phyloP scores from a whole-genome alignment of 2,329 filamentous ascomycete genomes.

The Magnaporthales sp. region DNA sequence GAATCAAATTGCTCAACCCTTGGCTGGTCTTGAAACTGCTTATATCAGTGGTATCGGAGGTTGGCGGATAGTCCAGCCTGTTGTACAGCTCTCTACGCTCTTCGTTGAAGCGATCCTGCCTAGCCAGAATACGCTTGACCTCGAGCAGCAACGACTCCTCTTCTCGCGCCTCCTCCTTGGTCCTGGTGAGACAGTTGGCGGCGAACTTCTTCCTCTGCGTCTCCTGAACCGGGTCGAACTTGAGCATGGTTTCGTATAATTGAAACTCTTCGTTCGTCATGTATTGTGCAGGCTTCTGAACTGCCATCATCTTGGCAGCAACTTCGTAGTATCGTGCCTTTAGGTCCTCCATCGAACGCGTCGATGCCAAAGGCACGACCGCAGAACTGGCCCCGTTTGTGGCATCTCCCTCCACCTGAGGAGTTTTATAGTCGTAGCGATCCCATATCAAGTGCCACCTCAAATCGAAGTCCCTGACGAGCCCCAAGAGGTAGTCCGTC shows the following conservation, averaged over 20 bases:
- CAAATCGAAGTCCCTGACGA: slow-evolving; percentile 72
- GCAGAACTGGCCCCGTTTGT: slow-evolving; percentile 40
- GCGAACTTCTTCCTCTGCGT: slow-evolving; percentile 76
- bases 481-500: slow-evolving; percentile 78
- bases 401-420: slow-evolving; percentile 24
- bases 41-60: slow-evolving; percentile 53
- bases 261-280: slow-evolving; percentile 84
- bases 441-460: slow-evolving; percentile 91
- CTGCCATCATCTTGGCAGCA: slow-evolving; percentile 71
- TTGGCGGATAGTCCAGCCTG: slow-evolving; percentile 71
- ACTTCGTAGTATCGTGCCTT: slow-evolving; percentile 88
- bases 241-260: slow-evolving; percentile 74
- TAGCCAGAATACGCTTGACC: slow-evolving; percentile 81
- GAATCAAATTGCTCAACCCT: slow-evolving; percentile 70
- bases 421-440: slow-evolving; percentile 64
- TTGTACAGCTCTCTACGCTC: slow-evolving; percentile 82
- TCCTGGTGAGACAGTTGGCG: slow-evolving; percentile 66
- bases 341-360: slow-evolving; percentile 76
- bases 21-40: slow-evolving; percentile 71
- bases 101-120: slow-evolving; percentile 77
- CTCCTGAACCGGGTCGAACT: slow-evolving; percentile 78
- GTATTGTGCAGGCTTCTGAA: slow-evolving; percentile 69
- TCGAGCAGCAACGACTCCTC: slow-evolving; percentile 86
- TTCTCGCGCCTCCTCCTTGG: slow-evolving; percentile 81
- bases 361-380: slow-evolving; percentile 41